Percentiles rank a stretch among this genome's conserved stretches.
Evolutionary conservation across 371 early-diverging fungal species (phyloP).

Genomic region (Smittium mucronatum): DNA sequence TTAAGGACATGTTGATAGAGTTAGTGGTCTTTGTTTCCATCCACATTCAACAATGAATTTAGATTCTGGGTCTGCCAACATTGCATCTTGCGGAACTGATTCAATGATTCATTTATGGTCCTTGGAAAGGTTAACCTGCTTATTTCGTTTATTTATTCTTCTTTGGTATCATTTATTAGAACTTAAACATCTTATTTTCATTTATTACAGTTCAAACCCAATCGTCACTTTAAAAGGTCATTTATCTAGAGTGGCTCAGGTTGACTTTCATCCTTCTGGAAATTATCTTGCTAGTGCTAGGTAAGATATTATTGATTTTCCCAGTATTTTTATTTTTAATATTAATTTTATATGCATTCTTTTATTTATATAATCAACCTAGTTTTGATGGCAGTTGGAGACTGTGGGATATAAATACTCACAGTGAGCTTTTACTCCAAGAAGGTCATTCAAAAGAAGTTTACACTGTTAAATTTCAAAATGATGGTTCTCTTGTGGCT

Average conservation of each 20-base stretch:
- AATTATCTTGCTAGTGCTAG: slow-evolving; percentile 70
- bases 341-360: neutral
- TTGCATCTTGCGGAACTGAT: slow-evolving; percentile 75
- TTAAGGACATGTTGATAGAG: slow-evolving; percentile 70
- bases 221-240: slow-evolving; percentile 70
- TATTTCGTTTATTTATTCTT: neutral
- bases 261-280: slow-evolving; percentile 86
- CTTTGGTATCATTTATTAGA: slow-evolving; percentile 13
- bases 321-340: too few species aligned
- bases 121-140: slow-evolving; percentile 38
- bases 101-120: slow-evolving; percentile 67
- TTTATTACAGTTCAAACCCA: slow-evolving; percentile 50
- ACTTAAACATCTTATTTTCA: slow-evolving; percentile 12
- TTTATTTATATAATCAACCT: neutral
- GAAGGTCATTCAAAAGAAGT: slow-evolving; percentile 90
- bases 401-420: slow-evolving; percentile 77
- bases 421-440: slow-evolving; percentile 67
- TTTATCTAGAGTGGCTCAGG: slow-evolving; percentile 63
- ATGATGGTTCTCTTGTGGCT: slow-evolving; percentile 81
- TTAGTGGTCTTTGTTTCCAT: slow-evolving; percentile 81
- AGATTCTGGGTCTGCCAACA: slow-evolving; percentile 47
- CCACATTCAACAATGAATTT: slow-evolving; percentile 59
- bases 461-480: slow-evolving; percentile 77
- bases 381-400: slow-evolving; percentile 88
- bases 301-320: slow-evolving; percentile 9